Base-by-base conservation (phyloP, 129 eudicot genomes). In the Helichrysum umbraculigerum region DNA sequence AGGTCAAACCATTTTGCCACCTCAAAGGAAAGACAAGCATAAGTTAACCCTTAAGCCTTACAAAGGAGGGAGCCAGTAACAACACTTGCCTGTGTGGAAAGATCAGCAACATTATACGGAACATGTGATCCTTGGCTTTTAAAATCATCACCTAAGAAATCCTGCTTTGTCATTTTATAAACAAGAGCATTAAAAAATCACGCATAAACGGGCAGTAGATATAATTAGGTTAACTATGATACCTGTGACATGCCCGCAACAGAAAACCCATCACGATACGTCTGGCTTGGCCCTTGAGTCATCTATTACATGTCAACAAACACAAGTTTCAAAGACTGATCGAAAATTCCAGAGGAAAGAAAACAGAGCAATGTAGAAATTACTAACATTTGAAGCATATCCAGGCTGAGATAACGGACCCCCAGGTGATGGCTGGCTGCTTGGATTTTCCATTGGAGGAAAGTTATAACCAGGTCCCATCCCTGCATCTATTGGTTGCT, bases 191-290 rank as follows among this genome's bases (percentile, higher is more conserved):
- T n/a, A n/a, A 57, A 56, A 19, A 1, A 7, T 25, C 66, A 61
- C 28, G 5, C 22, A 57, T 47, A 47, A 47, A 47, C 6, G 1
- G n/a, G 54, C 54, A 47, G n/a, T 47, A 14, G 54, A 12, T 47
- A 47, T 47, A 47, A 8, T 47, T 47, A 3, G 5, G 54, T 47
- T 47, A 47, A 47, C 6, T 47, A 57, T 21, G 28, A 17, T 80
- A 94, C 98, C 97, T 94, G 99, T 68, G 99, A 94, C 97, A 94
- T 91, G 87, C 99, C 93, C 10, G 96, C 91, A 83, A 94, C 86
- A 41, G 96, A 88, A 64, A 88, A 91, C 47, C 98, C 98, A 83
- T 94, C 99, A 74, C 96, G 90, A 70, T 82, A 89, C 66, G 96
- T 77, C 74, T 88, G 98, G 68, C 80, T 78, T 25, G 93, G 90